Evolutionary conservation across 1,139 yeast genomes (phyloP), one percentile per base, ranked within the genome.

Genomic region (Yamadazyma mexicana): DNA sequence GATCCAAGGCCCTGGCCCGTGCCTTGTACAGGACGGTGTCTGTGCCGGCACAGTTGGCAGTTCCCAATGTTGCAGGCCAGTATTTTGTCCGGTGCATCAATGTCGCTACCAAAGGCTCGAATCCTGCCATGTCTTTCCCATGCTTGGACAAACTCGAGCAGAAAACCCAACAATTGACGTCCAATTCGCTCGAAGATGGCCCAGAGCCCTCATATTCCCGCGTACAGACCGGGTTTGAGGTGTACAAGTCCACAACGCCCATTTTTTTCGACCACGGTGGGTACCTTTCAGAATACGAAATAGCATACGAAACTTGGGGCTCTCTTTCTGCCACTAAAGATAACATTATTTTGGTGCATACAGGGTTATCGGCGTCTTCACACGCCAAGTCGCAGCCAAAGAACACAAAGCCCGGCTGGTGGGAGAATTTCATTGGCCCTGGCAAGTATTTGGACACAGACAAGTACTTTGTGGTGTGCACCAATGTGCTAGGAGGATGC

Each of bases 241-340:
- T 74, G 4, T 89, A 62, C 58, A 67, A 70, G 40, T 76, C 83
- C 9, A 48, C 67, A 1, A 62, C 73, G 17, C 89, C 92, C 0
- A 66, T 89, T 4, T 77, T 77, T 41, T 69, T 89, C 20, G 97
- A 91, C 56, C 79, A 83, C 56, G 97, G 98, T 11, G 95, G 94
- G 1, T 73, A 67, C 43, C 65, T 89, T 30, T 87, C 88, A 1
- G 80, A 77, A 46, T 87, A 79, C 52, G 81, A 85, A 50, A 72
- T 89, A 20, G 97, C 97, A 0, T 91, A 86, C 63, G 98, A 89
- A 60, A 79, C 92, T 1, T 89, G 97, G 97, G 97, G 98, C 7
- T 51, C 61, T 4, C 66, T 89, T 43, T 85, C 87, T 48, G 57
- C 61, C 1, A 74, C 69, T 33, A 79, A 68, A 47, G 77, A 86